phyloP scores from a whole-genome alignment of 176 grass and related monocot species.

The Pontederia paniculata region DNA sequence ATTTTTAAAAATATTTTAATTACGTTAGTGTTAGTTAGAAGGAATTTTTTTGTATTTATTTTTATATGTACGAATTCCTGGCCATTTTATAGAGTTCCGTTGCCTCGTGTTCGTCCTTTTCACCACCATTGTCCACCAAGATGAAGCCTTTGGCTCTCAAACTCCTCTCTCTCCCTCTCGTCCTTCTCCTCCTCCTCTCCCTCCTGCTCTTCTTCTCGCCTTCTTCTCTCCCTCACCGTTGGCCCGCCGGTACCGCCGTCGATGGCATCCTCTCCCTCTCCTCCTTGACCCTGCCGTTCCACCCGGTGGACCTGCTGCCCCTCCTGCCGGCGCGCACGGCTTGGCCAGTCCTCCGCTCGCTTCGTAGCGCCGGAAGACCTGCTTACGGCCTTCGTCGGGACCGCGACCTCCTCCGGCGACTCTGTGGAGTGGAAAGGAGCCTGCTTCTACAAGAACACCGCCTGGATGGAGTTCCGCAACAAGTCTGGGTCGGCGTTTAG shows the following conservation, averaged over 20 bases:
- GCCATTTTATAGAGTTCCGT: too few relatives aligned
- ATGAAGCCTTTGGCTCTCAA: constrained; percentile 27
- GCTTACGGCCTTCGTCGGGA: constrained; percentile 70
- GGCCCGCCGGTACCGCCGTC: neutral
- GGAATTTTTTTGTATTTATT: too few relatives aligned
- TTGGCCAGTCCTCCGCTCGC: constrained; percentile 43
- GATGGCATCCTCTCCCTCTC: neutral
- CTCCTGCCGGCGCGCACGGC: constrained; percentile 44
- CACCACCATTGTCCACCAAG: neutral
- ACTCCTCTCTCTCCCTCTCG: constrained; percentile 20
- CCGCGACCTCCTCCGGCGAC: constrained; percentile 22
- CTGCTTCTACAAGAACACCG: constrained; percentile 79
- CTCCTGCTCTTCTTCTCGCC: constrained; percentile 11
- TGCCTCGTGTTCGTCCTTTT: neutral
- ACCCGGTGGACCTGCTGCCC: constrained; percentile 54
- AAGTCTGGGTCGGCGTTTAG: constrained; percentile 14
- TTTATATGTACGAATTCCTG: too few relatives aligned
- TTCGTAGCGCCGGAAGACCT: constrained; percentile 55
- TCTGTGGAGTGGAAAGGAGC: constrained; percentile 73
- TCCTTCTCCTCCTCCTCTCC: constrained; percentile 6
- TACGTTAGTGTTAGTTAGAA: too few relatives aligned
- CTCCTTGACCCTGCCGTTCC: constrained; percentile 33
- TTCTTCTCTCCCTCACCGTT: constrained; percentile 4
- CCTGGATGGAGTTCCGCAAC: constrained; percentile 30
- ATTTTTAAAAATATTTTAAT: too few relatives aligned